Percentiles rank a stretch among this genome's conserved stretches.
Evolutionary conservation across 306 rosid species (phyloP).

Genomic region (Carpinus viminea): DNA sequence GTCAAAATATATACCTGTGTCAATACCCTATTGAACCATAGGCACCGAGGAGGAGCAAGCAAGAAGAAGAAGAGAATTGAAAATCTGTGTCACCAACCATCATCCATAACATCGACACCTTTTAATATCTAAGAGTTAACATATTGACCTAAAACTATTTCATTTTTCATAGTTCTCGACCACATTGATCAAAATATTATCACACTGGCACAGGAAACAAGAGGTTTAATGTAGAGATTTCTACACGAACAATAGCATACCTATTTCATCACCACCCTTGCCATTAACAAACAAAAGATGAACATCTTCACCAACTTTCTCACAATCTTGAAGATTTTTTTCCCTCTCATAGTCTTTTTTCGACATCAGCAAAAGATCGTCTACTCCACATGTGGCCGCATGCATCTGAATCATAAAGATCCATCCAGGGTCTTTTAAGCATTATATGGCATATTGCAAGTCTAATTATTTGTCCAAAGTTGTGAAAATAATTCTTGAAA

Average conservation of each 20-base stretch:
- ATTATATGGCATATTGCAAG: neutral
- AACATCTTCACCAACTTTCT: constrained; percentile 79
- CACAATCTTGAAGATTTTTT: constrained; percentile 70
- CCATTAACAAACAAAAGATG: constrained; percentile 64
- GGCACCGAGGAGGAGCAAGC: neutral
- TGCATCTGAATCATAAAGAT: constrained; percentile 59
- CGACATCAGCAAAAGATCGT: constrained; percentile 71
- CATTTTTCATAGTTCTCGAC: neutral
- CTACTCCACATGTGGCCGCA: constrained; percentile 93
- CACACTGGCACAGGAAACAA: constrained; percentile 12
- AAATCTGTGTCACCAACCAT: neutral
- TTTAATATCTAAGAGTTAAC: neutral
- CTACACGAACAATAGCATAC: constrained; percentile 37
- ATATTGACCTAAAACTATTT: neutral
- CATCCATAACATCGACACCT: neutral
- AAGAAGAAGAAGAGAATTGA: neutral
- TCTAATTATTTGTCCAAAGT: neutral
- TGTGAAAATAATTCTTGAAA: neutral
- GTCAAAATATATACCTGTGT: neutral
- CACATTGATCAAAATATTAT: constrained; percentile 5
- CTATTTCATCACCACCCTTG: constrained; percentile 51
- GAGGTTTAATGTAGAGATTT: constrained; percentile 15
- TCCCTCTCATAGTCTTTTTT: constrained; percentile 68
- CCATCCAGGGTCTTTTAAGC: neutral
- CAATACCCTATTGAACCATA: neutral